Conservation (phyloP, 2,329 filamentous ascomycete genomes). For the Dactylellina parvicollis region DNA sequence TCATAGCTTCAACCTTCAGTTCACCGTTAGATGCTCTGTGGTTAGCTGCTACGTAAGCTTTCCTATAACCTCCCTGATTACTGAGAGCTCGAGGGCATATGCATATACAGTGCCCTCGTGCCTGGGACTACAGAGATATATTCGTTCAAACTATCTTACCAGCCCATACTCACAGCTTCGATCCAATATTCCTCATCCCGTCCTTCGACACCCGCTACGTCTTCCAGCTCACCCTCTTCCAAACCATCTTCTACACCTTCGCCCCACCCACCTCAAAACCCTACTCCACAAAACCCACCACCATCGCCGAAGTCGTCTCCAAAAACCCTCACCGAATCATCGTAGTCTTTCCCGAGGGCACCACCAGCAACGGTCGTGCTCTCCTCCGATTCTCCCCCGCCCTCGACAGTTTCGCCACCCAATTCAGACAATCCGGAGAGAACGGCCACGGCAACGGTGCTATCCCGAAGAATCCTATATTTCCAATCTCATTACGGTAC, state of each 20-base stretch:
- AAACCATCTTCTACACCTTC: slow-evolving; percentile 79
- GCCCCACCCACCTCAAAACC: slow-evolving; percentile 67
- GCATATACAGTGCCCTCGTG: no score
- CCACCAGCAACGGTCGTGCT: slow-evolving; percentile 90
- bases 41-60: slow-evolving; percentile 75
- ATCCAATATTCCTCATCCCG: slow-evolving; percentile 89
- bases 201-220: slow-evolving; percentile 80
- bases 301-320: slow-evolving; percentile 71
- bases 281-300: slow-evolving; percentile 67
- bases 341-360: slow-evolving; percentile 91
- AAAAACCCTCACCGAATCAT: slow-evolving; percentile 79
- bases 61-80: neutral
- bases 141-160: neutral
- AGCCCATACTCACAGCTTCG: slow-evolving; percentile 73
- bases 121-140: no score
- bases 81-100: neutral
- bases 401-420: slow-evolving; percentile 73
- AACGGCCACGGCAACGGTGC: slow-evolving; percentile 25
- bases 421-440: slow-evolving; percentile 56
- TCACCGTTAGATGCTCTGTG: slow-evolving; percentile 93
- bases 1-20: slow-evolving; percentile 91
- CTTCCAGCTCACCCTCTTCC: slow-evolving; percentile 77
- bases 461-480: slow-evolving; percentile 72
- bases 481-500: slow-evolving; percentile 89
- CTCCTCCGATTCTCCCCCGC: slow-evolving; percentile 85